Percentiles rank a stretch among this genome's conserved stretches.
Evolutionary conservation across 495 filamentous ascomycete species (phyloP).

Genomic region (Aspergillus hancockii): DNA sequence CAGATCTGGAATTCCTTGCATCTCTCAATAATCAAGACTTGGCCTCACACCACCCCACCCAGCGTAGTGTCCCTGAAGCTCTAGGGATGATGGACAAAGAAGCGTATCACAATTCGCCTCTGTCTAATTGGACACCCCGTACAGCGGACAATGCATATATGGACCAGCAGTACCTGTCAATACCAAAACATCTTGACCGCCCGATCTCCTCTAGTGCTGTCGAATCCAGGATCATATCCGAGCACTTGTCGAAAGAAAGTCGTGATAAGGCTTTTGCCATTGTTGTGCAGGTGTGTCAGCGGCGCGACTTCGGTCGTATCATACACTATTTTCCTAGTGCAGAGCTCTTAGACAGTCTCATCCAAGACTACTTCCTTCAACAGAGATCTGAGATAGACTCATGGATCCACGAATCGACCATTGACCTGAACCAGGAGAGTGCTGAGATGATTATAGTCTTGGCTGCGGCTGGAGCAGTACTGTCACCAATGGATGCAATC

Average conservation of each 20-base stretch:
- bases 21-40: conserved; percentile 54
- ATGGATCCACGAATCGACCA: conserved; percentile 61
- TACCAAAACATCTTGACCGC: conserved; percentile 41
- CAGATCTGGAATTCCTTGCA: conserved; percentile 60
- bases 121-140: conserved; percentile 56
- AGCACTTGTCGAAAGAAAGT: conserved; percentile 45
- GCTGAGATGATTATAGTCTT: conserved; percentile 58
- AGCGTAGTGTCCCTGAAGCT: neutral
- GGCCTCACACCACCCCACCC: neutral
- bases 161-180: conserved; percentile 56
- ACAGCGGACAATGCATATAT: conserved; percentile 50
- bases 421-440: conserved; percentile 48
- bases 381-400: conserved; percentile 50
- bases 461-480: conserved; percentile 56
- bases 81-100: conserved; percentile 12
- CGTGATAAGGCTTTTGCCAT: conserved; percentile 60
- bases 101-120: conserved; percentile 46
- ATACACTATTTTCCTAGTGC: conserved; percentile 62
- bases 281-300: conserved; percentile 52
- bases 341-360: conserved; percentile 58
- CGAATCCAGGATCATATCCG: conserved; percentile 28
- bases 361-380: conserved; percentile 59
- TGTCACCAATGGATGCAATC: conserved; percentile 55
- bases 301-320: conserved; percentile 45
- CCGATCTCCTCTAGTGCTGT: conserved; percentile 21